Conservation (phyloP, 306 rosid species). For the Cyclanthera cordifolia region DNA sequence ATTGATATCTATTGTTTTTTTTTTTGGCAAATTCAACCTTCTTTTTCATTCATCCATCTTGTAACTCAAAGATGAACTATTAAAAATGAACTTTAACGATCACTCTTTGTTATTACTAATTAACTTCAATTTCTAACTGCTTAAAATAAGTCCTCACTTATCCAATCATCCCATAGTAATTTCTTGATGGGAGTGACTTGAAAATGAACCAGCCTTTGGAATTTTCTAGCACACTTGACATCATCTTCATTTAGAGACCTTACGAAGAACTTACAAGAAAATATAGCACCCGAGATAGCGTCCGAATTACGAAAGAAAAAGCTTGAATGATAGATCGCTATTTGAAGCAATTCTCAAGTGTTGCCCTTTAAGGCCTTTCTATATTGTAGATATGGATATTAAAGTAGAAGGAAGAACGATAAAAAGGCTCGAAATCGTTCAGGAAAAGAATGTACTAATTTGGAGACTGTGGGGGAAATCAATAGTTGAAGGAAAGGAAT, state of each 20-base stretch:
- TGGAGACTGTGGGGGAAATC: not conserved
- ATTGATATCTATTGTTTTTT: no score
- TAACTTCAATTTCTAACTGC: no score
- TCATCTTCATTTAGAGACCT: not conserved
- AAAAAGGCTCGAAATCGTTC: not conserved
- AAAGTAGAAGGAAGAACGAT: not conserved
- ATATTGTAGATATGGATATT: not conserved
- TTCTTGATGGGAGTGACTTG: not conserved
- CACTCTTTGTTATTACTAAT: no score
- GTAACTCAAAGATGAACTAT: no score
- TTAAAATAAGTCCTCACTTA: no score
- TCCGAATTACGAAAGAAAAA: not conserved
- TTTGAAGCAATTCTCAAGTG: not conserved
- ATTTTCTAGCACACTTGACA: not conserved
- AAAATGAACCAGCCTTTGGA: not conserved
- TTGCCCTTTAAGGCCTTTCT: not conserved
- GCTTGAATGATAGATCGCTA: not conserved
- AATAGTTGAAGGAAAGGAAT: not conserved
- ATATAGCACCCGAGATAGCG: not conserved
- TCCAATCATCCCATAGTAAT: no score
- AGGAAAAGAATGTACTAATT: not conserved
- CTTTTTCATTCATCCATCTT: not conserved
- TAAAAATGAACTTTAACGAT: no score
- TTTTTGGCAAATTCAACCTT: no score
- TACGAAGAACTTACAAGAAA: not conserved